phyloP scores from a whole-genome alignment of 139 green algal species.

The Coelastrella sp. region DNA sequence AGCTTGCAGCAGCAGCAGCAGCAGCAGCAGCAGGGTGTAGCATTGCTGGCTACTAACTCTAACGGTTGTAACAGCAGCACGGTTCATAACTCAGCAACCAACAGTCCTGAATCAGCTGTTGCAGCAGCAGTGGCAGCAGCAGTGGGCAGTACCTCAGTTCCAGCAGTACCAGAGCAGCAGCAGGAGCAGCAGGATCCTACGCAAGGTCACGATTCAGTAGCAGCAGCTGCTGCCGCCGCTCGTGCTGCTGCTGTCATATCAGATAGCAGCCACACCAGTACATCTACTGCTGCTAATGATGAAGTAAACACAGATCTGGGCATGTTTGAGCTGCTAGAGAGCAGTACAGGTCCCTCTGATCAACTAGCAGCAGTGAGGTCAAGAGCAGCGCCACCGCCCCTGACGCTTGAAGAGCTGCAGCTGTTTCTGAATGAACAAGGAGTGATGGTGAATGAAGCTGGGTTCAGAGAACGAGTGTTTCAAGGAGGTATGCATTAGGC shows the following conservation, averaged over 20 bases:
- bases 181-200: not conserved
- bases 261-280: not conserved
- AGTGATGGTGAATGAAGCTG: slow-evolving; percentile 64
- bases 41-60: not conserved
- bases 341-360: not conserved
- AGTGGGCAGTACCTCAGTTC: slow-evolving; percentile 6
- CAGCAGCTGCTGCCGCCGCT: not conserved
- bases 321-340: slow-evolving; percentile 80
- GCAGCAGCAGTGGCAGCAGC: slow-evolving; percentile 35
- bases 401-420: slow-evolving; percentile 62
- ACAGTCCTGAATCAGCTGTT: slow-evolving; percentile 22
- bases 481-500: not conserved
- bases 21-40: slow-evolving; percentile 36
- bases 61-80: slow-evolving; percentile 16
- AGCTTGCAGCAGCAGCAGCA: not conserved
- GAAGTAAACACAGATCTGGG: slow-evolving; percentile 68
- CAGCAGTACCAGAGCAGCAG: not conserved
- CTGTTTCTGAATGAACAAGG: slow-evolving; percentile 71
- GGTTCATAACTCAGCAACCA: not conserved
- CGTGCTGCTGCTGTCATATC: not conserved
- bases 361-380: slow-evolving; percentile 31
- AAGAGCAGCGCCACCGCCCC: slow-evolving; percentile 26
- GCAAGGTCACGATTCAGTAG: too few relatives aligned
- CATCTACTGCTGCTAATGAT: slow-evolving; percentile 14
- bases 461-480: slow-evolving; percentile 57